phyloP scores from a whole-genome alignment of 306 rosid species.

The Abrus pulchellus region DNA sequence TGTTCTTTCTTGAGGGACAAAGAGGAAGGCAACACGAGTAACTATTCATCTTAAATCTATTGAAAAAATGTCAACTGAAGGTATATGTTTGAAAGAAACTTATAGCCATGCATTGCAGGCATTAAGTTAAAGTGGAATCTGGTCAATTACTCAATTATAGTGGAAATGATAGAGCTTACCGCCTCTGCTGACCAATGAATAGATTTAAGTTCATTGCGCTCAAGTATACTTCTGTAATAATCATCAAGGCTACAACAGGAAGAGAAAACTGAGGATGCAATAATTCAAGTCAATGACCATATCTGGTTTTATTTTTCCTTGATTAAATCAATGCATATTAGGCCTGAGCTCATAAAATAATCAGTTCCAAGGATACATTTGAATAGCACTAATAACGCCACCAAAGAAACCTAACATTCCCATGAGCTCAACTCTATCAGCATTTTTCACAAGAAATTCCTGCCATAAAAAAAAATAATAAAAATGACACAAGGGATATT shows the following conservation, averaged over 20 bases:
- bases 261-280: constrained; percentile 30
- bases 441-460: constrained; percentile 91
- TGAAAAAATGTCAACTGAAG: background rate
- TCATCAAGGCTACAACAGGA: constrained; percentile 65
- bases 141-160: constrained; percentile 4
- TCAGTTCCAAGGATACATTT: constrained; percentile 85
- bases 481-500: background rate
- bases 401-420: constrained; percentile 84
- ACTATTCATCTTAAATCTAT: constrained; percentile 22
- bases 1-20: constrained; percentile 23
- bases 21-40: constrained; percentile 10
- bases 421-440: constrained; percentile 92
- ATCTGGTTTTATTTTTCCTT: constrained; percentile 19
- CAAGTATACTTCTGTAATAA: constrained; percentile 74
- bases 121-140: constrained; percentile 30
- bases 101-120: constrained; percentile 31
- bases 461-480: constrained; percentile 51
- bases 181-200: constrained; percentile 93
- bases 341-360: background rate
- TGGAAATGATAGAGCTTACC: constrained; percentile 60
- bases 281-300: constrained; percentile 11
- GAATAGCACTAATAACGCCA: constrained; percentile 86
- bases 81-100: constrained; percentile 21
- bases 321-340: constrained; percentile 11
- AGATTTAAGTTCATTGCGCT: constrained; percentile 82